Percentiles rank a stretch among this genome's conserved stretches.
Evolutionary conservation across 192 early-diverging fungal genomes (phyloP).

Genomic region (Chytriomyces confervae): DNA sequence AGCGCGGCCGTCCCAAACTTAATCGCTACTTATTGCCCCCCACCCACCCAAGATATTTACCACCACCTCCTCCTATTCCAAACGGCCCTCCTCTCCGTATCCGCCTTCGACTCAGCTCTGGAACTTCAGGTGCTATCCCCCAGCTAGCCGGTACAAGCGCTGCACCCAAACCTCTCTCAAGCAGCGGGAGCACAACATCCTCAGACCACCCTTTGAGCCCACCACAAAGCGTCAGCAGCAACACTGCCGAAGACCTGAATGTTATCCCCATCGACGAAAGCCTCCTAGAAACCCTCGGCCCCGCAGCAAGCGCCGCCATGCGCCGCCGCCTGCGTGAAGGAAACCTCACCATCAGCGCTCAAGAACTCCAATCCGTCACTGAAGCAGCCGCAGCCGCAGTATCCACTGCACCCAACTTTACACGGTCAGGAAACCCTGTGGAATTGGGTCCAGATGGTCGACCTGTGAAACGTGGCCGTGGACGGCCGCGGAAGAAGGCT

Average conservation of each 20-base stretch:
- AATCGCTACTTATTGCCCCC: constrained; percentile 19
- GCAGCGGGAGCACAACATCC: background rate
- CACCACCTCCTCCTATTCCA: background rate
- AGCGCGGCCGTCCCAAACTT: constrained; percentile 26
- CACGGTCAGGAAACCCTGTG: background rate
- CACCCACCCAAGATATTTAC: constrained; percentile 14
- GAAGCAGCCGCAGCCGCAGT: background rate
- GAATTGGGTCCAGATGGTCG: constrained; percentile 14
- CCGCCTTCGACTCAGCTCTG: background rate
- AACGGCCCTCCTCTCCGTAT: background rate
- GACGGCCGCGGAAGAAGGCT: constrained; percentile 5
- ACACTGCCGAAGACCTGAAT: constrained; percentile 36
- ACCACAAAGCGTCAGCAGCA: constrained; percentile 64
- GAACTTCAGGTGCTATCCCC: background rate
- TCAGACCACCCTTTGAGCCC: constrained; percentile 8
- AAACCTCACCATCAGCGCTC: background rate
- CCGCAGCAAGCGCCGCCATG: constrained; percentile 18
- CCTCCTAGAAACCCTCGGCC: constrained; percentile 67
- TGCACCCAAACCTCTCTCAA: background rate
- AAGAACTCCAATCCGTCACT: background rate
- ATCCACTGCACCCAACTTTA: background rate
- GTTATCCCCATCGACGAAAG: constrained; percentile 67
- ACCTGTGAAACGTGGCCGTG: constrained; percentile 15
- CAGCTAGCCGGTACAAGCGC: no score
- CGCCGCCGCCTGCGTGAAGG: constrained; percentile 7